Percentiles rank a stretch among this genome's conserved stretches.
Conservation (phyloP, 1,284 basidiomycete species). For the Stygiomarasmius scandens region DNA sequence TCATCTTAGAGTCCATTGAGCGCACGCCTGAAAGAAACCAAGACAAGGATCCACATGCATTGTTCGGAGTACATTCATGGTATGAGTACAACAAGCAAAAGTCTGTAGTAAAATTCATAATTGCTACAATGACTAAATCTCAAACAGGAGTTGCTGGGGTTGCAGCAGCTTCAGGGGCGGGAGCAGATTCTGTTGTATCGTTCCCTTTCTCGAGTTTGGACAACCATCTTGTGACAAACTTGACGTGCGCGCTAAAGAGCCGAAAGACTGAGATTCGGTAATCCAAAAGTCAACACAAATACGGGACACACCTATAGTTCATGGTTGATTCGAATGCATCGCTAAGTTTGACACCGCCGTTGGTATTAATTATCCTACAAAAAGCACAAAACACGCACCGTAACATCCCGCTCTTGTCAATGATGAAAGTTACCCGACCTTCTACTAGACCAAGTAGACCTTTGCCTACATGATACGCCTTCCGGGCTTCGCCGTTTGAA, state of each 20-base stretch:
- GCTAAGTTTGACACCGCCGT: slow-evolving; percentile 31
- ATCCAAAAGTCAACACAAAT: no score
- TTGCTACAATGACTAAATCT: background rate
- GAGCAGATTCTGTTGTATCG: background rate
- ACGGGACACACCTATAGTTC: slow-evolving; percentile 41
- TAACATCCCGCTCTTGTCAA: slow-evolving; percentile 70
- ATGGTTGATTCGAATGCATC: slow-evolving; percentile 58
- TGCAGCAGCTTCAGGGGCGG: background rate
- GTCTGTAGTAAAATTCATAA: no score
- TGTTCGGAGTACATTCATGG: no score
- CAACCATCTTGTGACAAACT: slow-evolving; percentile 70
- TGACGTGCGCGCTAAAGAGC: slow-evolving; percentile 50
- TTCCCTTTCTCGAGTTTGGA: slow-evolving; percentile 50
- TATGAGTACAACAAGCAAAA: no score
- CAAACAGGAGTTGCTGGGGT: background rate
- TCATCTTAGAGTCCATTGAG: no score
- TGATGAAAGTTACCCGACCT: slow-evolving; percentile 74
- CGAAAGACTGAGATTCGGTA: no score
- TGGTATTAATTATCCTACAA: background rate
- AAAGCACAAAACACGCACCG: slow-evolving; percentile 41
- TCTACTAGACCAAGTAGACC: slow-evolving; percentile 65
- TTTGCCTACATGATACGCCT: slow-evolving; percentile 65
- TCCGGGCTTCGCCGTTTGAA: slow-evolving; percentile 57
- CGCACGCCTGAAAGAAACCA: no score
- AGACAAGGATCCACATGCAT: no score